Conservation (phyloP, 805 yeast genomes). For the Barnettozyma siamensis region DNA sequence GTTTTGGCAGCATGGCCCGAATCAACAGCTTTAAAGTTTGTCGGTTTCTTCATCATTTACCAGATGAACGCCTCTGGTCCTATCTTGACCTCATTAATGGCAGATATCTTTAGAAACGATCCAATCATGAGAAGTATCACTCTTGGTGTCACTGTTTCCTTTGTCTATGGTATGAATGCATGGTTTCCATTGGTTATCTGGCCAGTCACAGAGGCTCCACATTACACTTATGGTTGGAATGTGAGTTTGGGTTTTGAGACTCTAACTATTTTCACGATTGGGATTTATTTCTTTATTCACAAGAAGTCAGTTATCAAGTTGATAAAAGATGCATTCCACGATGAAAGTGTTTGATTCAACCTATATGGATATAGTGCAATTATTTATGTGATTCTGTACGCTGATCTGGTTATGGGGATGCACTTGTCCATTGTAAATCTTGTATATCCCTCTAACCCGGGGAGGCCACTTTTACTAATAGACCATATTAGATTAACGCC, state of each 20-base stretch:
- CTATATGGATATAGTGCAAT: no score
- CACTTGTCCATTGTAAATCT: no score
- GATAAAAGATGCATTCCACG: no score
- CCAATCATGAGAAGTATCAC: slow-evolving; percentile 34
- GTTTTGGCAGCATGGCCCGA: slow-evolving; percentile 5
- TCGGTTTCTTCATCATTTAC: slow-evolving; percentile 2
- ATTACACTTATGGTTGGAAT: slow-evolving; percentile 33
- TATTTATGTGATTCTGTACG: no score
- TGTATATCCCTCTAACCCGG: no score
- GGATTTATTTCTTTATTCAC: slow-evolving; percentile 1
- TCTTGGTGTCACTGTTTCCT: slow-evolving; percentile 33
- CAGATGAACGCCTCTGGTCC: slow-evolving; percentile 8
- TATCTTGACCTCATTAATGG: slow-evolving; percentile 1
- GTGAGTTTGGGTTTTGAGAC: slow-evolving; percentile 4
- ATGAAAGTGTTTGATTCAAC: no score
- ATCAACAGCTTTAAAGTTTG: not conserved
- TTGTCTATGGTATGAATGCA: slow-evolving; percentile 38
- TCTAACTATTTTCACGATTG: not conserved
- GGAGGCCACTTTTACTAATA: no score
- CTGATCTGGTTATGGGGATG: no score
- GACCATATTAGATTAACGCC: no score
- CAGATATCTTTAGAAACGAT: slow-evolving; percentile 20
- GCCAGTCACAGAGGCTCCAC: slow-evolving; percentile 38
- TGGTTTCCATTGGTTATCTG: slow-evolving; percentile 36
- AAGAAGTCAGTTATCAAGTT: no score